phyloP scores from a whole-genome alignment of 768 basidiomycete genomes.

The Sporobolomyces pararoseus region DNA sequence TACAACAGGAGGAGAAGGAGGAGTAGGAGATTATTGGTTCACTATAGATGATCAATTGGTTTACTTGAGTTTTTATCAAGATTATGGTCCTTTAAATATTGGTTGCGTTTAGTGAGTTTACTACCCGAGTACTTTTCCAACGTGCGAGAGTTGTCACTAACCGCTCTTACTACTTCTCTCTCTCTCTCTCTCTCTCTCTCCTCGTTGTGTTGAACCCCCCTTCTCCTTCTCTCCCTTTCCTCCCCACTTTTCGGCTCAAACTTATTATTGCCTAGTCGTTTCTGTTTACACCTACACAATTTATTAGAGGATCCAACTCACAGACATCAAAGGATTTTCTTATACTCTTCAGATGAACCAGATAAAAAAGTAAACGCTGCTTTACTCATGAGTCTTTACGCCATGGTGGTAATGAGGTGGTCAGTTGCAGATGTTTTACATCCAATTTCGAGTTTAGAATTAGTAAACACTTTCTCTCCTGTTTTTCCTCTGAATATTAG shows the following conservation, averaged over 20 bases:
- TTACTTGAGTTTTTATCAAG: slow-evolving; percentile 89
- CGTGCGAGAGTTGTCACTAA: too few relatives aligned
- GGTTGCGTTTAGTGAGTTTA: slow-evolving; percentile 45
- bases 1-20: neutral
- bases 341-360: slow-evolving; percentile 84
- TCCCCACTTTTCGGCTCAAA: slow-evolving; percentile 8
- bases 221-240: neutral
- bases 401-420: slow-evolving; percentile 84
- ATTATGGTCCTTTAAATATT: slow-evolving; percentile 69
- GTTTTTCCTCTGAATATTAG: slow-evolving; percentile 51
- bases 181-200: too few relatives aligned
- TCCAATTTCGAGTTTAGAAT: slow-evolving; percentile 64
- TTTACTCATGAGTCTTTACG: slow-evolving; percentile 85
- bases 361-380: slow-evolving; percentile 89
- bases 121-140: too few relatives aligned
- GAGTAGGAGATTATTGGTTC: slow-evolving; percentile 70
- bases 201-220: too few relatives aligned
- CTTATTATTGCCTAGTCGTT: slow-evolving; percentile 49
- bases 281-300: slow-evolving; percentile 83
- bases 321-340: slow-evolving; percentile 59
- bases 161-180: too few relatives aligned
- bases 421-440: slow-evolving; percentile 93
- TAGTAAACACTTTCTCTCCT: slow-evolving; percentile 27
- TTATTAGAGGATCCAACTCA: slow-evolving; percentile 63
- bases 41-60: slow-evolving; percentile 86